Base-by-base conservation (phyloP, 1,284 basidiomycete genomes). In the Marasmius oreades region DNA sequence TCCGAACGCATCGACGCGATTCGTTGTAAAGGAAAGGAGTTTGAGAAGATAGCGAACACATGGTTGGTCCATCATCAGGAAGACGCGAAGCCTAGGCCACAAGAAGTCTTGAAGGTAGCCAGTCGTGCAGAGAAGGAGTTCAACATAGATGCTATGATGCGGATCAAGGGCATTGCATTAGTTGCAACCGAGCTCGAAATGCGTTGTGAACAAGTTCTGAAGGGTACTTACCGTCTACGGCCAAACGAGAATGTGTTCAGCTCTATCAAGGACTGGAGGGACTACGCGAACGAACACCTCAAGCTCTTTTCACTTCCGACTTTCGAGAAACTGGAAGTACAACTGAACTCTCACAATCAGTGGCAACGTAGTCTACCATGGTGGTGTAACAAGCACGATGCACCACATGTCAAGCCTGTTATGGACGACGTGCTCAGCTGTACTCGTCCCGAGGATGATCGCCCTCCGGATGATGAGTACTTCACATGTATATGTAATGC, bases 401-500 rank as follows among this genome's bases (percentile, higher is more conserved):
- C 77, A 58, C 74, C 80, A 11, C 86, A 89, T 62, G 80, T 82
- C 12, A 77, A 84, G 61, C 69, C 71, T 5, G 78, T 92, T 52
- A 73, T 88, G 20, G 79, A 86, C 22, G 90, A 92, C 63, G 87
- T 92, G 18, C 64, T 90, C 26, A 82, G 84, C 52, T 81, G 79
- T 52, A 90, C 89, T 16, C 78, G 81, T 45, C 80, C 84, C 5
- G 86, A 90, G 56, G 90, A 92, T 55, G 88, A 92, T 63, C 69
- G 80, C 10, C 88, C 90, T 6, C 89, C 89, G 0, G 75, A 73
- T 8, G 88, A 92, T 66, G 88, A 91, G 69, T 90, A 82, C 68
- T 85, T 88, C 66, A 92, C 90, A 0, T 92, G 90, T 66, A 92
- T 92, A 59, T 92, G 90, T 68, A 83, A 77, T 33, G 69, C 72